phyloP scores from a whole-genome alignment of 306 rosid species.

The Macrotyloma uniflorum region DNA sequence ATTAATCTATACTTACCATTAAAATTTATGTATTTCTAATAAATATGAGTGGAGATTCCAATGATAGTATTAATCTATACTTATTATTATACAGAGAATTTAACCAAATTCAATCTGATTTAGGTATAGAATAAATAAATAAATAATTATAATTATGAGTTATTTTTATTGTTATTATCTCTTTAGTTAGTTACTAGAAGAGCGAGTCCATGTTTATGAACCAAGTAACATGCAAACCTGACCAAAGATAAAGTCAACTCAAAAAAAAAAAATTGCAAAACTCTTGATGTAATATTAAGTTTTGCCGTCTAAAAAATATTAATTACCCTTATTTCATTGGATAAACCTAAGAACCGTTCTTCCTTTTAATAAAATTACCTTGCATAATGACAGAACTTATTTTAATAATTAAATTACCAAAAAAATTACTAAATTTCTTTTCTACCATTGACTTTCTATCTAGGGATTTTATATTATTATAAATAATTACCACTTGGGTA shows the following conservation, averaged over 20 bases:
- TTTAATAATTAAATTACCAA: background rate
- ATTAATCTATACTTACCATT: too few species aligned
- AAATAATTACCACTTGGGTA: too few species aligned
- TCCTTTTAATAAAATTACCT: background rate
- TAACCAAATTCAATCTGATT: background rate
- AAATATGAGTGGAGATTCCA: background rate
- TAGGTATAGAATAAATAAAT: background rate
- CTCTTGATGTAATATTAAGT: background rate
- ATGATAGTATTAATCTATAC: too few species aligned
- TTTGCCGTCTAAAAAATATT: background rate
- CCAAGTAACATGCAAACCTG: background rate
- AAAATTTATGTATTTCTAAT: background rate
- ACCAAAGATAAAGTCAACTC: background rate
- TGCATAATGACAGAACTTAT: background rate
- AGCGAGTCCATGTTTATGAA: background rate
- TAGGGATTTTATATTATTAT: too few species aligned
- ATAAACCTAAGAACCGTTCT: background rate
- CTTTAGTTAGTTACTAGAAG: background rate
- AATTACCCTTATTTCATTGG: too few species aligned
- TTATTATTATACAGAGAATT: background rate
- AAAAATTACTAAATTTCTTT: background rate
- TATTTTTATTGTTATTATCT: background rate
- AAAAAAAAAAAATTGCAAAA: background rate
- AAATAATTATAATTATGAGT: background rate
- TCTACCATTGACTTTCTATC: background rate